Conservation (phyloP, 768 basidiomycete genomes). For the Russula sp. region DNA sequence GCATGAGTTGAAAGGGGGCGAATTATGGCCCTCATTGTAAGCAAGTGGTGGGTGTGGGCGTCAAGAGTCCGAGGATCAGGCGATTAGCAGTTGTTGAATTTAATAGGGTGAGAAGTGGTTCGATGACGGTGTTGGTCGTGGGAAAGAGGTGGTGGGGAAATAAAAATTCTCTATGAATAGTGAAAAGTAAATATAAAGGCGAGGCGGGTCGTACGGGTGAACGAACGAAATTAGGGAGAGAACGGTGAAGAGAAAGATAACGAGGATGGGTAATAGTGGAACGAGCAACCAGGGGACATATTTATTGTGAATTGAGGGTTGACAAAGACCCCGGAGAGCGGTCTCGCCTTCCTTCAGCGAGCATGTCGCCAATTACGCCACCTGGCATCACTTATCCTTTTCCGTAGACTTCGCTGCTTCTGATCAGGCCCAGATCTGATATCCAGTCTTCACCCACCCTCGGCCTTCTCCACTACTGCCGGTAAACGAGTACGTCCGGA, state of each 20-base stretch:
- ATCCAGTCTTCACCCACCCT: background rate
- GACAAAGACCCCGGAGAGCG: conserved; percentile 28
- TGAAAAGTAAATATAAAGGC: background rate
- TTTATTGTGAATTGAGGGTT: conserved; percentile 22
- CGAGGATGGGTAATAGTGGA: conserved; percentile 21
- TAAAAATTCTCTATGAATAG: conserved; percentile 15
- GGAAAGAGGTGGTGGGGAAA: background rate
- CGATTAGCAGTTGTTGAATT: conserved; percentile 19
- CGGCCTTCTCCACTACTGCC: conserved; percentile 16
- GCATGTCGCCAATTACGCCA: conserved; percentile 25
- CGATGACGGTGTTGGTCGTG: background rate
- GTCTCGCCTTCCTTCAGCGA: background rate
- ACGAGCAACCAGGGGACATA: conserved; percentile 22
- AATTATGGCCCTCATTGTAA: conserved; percentile 56
- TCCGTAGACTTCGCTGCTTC: conserved; percentile 9
- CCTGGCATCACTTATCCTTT: background rate
- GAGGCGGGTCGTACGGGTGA: conserved; percentile 16
- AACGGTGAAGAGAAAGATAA: background rate
- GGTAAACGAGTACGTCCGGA: conserved; percentile 2
- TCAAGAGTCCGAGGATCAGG: background rate
- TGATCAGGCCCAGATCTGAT: background rate
- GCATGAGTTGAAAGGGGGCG: conserved; percentile 69
- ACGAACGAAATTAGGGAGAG: conserved; percentile 11
- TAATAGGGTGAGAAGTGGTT: background rate
- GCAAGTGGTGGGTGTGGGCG: conserved; percentile 7